phyloP scores from a whole-genome alignment of 441 rosid species.

The Corymbia calophylla region DNA sequence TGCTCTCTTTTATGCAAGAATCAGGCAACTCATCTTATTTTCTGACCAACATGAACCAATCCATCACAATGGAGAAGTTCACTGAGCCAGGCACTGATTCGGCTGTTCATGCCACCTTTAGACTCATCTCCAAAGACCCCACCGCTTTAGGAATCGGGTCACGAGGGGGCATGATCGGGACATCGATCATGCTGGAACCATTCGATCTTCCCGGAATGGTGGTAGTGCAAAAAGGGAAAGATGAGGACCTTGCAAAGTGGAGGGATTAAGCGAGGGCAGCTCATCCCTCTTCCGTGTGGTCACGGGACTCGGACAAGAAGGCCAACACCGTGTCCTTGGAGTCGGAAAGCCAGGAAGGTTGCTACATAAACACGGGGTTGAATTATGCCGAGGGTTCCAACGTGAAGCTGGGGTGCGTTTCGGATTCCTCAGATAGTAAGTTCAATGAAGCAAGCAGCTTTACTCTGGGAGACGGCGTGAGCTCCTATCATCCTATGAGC shows the following conservation, averaged over 20 bases:
- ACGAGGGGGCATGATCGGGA: conserved; percentile 24
- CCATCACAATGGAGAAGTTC: conserved; percentile 47
- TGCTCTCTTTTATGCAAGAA: conserved; percentile 58
- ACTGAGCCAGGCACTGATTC: conserved; percentile 51
- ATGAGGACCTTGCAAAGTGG: conserved; percentile 18
- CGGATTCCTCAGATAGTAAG: conserved; percentile 20
- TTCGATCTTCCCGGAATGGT: conserved; percentile 78
- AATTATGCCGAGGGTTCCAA: conserved; percentile 18
- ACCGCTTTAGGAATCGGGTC: conserved; percentile 1
- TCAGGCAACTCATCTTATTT: conserved; percentile 39
- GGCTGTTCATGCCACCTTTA: conserved; percentile 62
- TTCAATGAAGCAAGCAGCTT: conserved; percentile 56
- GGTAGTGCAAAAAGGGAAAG: conserved; percentile 32
- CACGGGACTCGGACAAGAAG: conserved; percentile 63
- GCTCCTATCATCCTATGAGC: conserved; percentile 64
- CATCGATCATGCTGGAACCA: conserved; percentile 70
- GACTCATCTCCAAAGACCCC: conserved; percentile 31
- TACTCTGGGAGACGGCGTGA: conserved; percentile 30
- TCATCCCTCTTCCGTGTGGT: conserved; percentile 47
- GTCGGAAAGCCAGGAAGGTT: conserved; percentile 37
- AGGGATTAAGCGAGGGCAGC: conserved; percentile 7
- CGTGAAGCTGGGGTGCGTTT: conserved; percentile 44
- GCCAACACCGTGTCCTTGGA: conserved; percentile 48
- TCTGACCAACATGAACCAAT: conserved; percentile 46
- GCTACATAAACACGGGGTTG: conserved; percentile 50